phyloP scores from a whole-genome alignment of 1,284 basidiomycete genomes.

The Ceratobasidium sp. region DNA sequence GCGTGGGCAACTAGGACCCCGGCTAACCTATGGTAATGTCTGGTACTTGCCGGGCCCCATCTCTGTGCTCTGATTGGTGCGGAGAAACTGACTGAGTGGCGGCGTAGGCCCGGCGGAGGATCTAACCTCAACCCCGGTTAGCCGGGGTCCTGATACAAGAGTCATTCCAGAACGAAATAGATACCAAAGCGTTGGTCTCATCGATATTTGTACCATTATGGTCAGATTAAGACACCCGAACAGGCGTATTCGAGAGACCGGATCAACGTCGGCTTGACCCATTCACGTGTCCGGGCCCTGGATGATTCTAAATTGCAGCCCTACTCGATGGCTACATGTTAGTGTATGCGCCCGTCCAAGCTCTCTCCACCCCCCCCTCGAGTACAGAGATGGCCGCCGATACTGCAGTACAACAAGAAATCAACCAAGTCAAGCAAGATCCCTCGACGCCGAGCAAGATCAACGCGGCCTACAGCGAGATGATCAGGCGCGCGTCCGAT shows the following conservation, averaged over 20 bases:
- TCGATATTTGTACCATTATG: neutral
- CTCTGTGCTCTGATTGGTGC: too few species aligned
- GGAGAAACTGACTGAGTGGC: too few species aligned
- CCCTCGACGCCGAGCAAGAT: neutral
- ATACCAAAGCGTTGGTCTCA: neutral
- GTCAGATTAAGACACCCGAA: conserved; percentile 9
- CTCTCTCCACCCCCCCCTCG: conserved; percentile 11
- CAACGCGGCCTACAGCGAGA: conserved; percentile 12
- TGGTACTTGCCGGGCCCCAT: too few species aligned
- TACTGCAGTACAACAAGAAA: conserved; percentile 10
- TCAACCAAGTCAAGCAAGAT: neutral
- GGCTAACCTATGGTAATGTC: too few species aligned
- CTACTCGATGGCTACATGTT: neutral
- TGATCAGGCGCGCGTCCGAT: conserved; percentile 2
- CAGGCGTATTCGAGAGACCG: conserved; percentile 2
- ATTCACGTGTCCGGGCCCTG: conserved; percentile 2
- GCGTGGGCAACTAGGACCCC: conserved; percentile 1
- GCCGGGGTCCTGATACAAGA: conserved; percentile 1
- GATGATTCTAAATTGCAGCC: neutral
- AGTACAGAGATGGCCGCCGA: neutral
- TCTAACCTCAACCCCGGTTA: neutral
- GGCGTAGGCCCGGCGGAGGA: too few species aligned
- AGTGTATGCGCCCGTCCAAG: conserved; percentile 7
- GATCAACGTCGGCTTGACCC: neutral
- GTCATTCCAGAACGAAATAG: neutral